These are phyloP conservation scores for Aristolochia fimbriata DNA, from an alignment of 164 flowering plant species.

Conservation along the genomic window DNA sequence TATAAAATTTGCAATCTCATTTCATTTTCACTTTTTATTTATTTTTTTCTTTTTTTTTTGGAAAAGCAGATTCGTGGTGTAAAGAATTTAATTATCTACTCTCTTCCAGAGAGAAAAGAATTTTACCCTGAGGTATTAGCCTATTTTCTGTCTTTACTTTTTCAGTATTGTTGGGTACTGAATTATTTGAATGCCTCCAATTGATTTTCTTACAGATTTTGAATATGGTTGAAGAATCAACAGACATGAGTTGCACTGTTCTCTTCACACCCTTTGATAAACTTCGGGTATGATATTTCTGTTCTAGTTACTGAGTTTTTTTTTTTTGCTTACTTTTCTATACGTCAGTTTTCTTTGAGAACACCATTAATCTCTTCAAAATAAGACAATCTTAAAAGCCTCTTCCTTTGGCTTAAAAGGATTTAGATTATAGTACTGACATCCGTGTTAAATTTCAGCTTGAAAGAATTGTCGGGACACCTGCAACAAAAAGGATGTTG, in stretches of 20 bases:
- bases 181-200: background rate
- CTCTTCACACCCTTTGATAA: constrained; percentile 71
- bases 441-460: constrained; percentile 29
- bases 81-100: constrained; percentile 73
- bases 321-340: background rate
- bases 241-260: constrained; percentile 52
- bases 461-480: constrained; percentile 75
- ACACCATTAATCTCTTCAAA: background rate
- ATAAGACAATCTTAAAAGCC: background rate
- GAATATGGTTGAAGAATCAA: constrained; percentile 72
- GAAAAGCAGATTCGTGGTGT: constrained; percentile 73
- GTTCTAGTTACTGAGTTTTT: background rate
- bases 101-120: constrained; percentile 89
- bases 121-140: constrained; percentile 80
- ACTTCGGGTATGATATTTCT: constrained; percentile 38
- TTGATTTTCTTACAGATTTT: constrained; percentile 46
- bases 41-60: background rate
- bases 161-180: background rate
- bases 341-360: background rate
- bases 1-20: background rate
- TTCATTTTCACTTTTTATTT: no score
- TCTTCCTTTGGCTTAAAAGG: background rate
- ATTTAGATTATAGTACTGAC: background rate
- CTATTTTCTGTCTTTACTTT: background rate
- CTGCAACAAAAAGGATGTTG: constrained; percentile 53